These are phyloP conservation scores for Phytophthora capsici DNA, from an alignment of 352 stramenopile genomes.

Conservation along the genomic window DNA sequence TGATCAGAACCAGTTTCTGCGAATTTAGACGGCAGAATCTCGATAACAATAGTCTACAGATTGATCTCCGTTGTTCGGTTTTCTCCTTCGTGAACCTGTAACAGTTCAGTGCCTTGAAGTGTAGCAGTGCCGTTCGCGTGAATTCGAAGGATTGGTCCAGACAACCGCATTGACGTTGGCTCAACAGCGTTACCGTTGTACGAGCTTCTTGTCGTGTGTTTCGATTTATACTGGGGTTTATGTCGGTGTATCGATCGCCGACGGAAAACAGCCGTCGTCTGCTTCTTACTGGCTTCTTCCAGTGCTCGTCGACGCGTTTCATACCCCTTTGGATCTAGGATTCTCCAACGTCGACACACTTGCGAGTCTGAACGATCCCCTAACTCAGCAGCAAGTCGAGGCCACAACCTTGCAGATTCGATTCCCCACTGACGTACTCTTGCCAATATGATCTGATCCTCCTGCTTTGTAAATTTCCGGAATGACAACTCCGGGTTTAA, in stretches of 20 bases:
- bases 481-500: slow-evolving; percentile 74
- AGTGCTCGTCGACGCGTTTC: slow-evolving; percentile 36
- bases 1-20: neutral
- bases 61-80: slow-evolving; percentile 10
- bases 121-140: neutral
- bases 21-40: neutral
- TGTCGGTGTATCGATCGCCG: slow-evolving; percentile 43
- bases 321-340: slow-evolving; percentile 47
- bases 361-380: slow-evolving; percentile 61
- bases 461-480: slow-evolving; percentile 56
- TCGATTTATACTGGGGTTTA: slow-evolving; percentile 5
- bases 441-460: slow-evolving; percentile 53
- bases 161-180: neutral
- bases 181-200: slow-evolving; percentile 40
- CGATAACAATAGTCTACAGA: slow-evolving; percentile 8
- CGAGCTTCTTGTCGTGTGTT: slow-evolving; percentile 41
- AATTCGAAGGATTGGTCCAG: neutral
- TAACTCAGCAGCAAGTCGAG: slow-evolving; percentile 48
- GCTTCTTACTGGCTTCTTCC: slow-evolving; percentile 23
- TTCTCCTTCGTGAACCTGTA: slow-evolving; percentile 9
- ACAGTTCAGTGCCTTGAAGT: neutral
- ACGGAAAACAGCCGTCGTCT: slow-evolving; percentile 58
- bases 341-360: slow-evolving; percentile 49
- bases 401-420: slow-evolving; percentile 45
- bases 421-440: slow-evolving; percentile 49